Base-by-base conservation (phyloP, 768 basidiomycete species). In the Hypholoma fasciculare region DNA sequence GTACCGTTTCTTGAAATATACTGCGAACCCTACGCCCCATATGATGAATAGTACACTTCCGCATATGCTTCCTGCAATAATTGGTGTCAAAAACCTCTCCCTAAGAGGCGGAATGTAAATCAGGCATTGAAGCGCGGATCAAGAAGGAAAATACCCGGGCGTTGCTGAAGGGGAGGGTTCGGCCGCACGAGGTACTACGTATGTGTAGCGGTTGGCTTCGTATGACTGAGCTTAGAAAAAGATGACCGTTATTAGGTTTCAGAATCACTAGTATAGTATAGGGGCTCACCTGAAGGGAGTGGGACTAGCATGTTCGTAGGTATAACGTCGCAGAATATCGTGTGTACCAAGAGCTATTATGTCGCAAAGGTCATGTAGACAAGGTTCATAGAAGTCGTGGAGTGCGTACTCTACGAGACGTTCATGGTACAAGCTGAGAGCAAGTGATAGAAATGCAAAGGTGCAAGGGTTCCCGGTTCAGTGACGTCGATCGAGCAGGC, bases 21-120 rank as follows among this genome's bases (percentile, higher is more conserved):
- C 75, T 36, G 76, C 67, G 69, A 86, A 81, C 49, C 83, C 84
- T 54, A 86, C 76, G 48, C 79, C 76, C 79, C 83, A 85, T 11
- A 75, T 80, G 26, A 84, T 56, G 51, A 74, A 74, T 64, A 86
- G 74, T 27, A 79, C 65, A 12, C 76, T 76, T 39, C 85, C 86
- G 57, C 83, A 83, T 56, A 86, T 74, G 54, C 75, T 74, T 19
- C 86, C 86, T 11, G 86, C 83, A 61, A 87, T 79, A 57, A 86
- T 78, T 36, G 86, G 86, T 7, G 85, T 87, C 62, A 79, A 75
- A 0, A 82, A 78, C 58, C 78, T 81, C 53, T 81, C 76, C 46
- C 84, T 87, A 56, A 1, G 47, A 20, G 23, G n/a, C 16, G 20
- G 47, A 26, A 19, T 44, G 36, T 50, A 30, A 49, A 19, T 54